Evolutionary conservation across 345 rosid species (phyloP), one percentile per base, ranked within the genome.

Genomic region (Corymbia maculata): DNA sequence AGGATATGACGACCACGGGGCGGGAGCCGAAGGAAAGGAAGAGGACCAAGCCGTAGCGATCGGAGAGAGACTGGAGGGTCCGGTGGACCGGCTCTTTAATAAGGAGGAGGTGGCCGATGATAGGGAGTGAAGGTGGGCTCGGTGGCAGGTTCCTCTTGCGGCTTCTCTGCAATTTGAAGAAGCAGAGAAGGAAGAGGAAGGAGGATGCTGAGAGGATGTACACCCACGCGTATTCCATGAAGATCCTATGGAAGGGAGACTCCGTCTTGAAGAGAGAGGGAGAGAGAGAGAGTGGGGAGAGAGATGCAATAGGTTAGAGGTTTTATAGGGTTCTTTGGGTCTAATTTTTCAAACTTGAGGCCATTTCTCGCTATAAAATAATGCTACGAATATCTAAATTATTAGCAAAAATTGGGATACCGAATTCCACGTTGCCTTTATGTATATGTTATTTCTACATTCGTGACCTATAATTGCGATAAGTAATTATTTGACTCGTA

Each of bases 91-190:
- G 91, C 68, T 88, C 88, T 79, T 85, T 87, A 26, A 89, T 28
- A 36, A 91, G 90, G 88, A 85, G 87, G 85, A 91, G 92, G 66
- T 89, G 90, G 70, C 91, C 90, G 42, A 91, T 79, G 36, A 91
- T 82, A 2, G 92, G 92, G 13, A 91, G 85, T 4, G 80, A 88
- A 14, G 82, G 80, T 14, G 91, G 91, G 87, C 87, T 87, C 30
- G 89, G 90, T 17, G 87, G 91, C 24, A 87, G 90, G 52, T 82
- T 84, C 19, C 47, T 64, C 32, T n/a, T 30, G 55, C 50, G 47
- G 36, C 44, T 64, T 21, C 70, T 86, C 26, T 36, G 57, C 68
- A 86, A 82, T 44, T 47, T 68, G 53, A 42, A 44, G 64, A 32
- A 10, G 49, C 44, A 57, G 75, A 88, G 22, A n/a, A 86, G 26